Evolutionary conservation across 2,329 filamentous ascomycete species (phyloP), one percentile per base, ranked within the genome.

Genomic region (Cordyceps pruinosa): DNA sequence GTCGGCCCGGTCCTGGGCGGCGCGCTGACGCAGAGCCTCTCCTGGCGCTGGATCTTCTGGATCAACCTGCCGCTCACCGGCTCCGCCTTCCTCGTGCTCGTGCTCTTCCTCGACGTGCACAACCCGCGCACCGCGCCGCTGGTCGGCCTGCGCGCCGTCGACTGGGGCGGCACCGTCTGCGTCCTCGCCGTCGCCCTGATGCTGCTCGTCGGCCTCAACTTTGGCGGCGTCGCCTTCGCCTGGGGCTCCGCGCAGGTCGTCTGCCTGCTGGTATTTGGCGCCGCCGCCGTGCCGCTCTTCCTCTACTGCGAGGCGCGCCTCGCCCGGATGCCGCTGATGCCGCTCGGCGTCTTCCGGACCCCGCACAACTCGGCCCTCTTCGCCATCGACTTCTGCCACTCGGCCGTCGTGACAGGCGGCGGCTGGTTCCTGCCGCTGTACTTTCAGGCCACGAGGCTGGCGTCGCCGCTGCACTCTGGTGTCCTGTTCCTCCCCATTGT

Each of bases 351-450:
- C 0, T 88, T 89, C 69, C 70, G 70, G 2, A 72, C 75, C 17
- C 64, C 70, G 32, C 82, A 84, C 1, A 85, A 82, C 56, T 66
- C 82, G 12, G 85, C 85, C 1, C 74, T 77, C 4, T 75, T 87
- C n/a, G 64, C 61, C 3, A 69, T 78, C 3, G 70, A 67, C 37
- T 73, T 77, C 51, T 72, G 74, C 57, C 77, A 81, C 59, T 73
- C 71, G 0, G 73, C 84, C 64, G 79, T 56, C 19, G 52, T 56
- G 2, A 85, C 88, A 41, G 82, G 79, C 0, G 77, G 77, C 1
- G 81, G 84, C 50, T 91, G 89, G 69, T 91, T 88, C 64, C 74
- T 90, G 26, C 88, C 88, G 0, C 75, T 90, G 0, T 91, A 86
- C 70, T 85, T 89, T 55, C 88, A 92, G 66, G 79, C 84, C 3